These are phyloP conservation scores for Ophiostoma novo-ulmi DNA, from an alignment of 2,329 filamentous ascomycete genomes.

Conservation along the genomic window DNA sequence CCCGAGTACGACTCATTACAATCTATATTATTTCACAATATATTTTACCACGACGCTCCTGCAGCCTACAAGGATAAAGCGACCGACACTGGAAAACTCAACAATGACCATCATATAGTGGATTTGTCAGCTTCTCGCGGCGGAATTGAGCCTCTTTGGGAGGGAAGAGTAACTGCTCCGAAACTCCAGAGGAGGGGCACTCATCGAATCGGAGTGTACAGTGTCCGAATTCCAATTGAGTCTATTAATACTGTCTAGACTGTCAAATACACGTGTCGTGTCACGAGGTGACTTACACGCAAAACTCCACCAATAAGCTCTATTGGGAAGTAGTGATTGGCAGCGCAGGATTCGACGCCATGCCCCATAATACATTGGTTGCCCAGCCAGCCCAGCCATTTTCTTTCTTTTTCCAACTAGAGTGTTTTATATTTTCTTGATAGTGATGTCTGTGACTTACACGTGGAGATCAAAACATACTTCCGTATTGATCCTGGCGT, in stretches of 20 bases:
- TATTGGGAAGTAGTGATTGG: conserved; percentile 6
- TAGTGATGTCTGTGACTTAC: background rate
- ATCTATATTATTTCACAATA: too few species aligned
- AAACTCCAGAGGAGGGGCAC: background rate
- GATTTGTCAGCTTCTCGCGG: background rate
- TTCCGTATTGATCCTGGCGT: conserved; percentile 16
- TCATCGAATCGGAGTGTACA: background rate
- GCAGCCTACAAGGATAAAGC: too few species aligned
- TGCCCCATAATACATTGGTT: conserved; percentile 1
- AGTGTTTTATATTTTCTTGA: background rate
- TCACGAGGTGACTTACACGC: conserved; percentile 8
- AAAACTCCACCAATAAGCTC: background rate
- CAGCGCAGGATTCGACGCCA: background rate
- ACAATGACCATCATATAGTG: background rate
- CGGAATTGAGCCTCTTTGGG: conserved; percentile 8
- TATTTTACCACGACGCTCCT: too few species aligned
- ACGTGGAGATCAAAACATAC: conserved; percentile 22
- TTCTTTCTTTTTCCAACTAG: background rate
- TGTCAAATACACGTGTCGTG: background rate
- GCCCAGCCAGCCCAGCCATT: conserved; percentile 23
- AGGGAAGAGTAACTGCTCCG: background rate
- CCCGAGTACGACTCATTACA: background rate
- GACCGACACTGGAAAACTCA: too few species aligned
- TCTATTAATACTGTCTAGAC: background rate
- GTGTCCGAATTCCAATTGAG: background rate